Evolutionary conservation across 805 yeast species (phyloP), one percentile per base, ranked within the genome.

Genomic region (Wickerhamomyces silvicola): DNA sequence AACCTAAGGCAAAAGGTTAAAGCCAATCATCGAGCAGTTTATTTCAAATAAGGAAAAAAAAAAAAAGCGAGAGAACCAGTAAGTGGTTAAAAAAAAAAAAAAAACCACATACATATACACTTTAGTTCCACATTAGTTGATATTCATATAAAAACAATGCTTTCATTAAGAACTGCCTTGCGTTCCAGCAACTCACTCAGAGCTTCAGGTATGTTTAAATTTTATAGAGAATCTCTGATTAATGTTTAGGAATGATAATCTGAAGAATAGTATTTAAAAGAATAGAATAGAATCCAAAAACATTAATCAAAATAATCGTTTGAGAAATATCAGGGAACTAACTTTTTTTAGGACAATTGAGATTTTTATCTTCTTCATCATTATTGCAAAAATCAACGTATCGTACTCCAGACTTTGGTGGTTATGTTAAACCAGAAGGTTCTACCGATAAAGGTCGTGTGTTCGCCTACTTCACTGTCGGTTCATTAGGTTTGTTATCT

Each of bases 391-490:
- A 82, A 56, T 75, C 92, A 33, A 75, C 80, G 50, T 88, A 83
- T 72, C 81, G 84, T 63, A 88, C 92, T 32, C 97, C 97, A 60
- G 90, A 88, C 65, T 88, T 75, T 64, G 72, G 82, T 42, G 78
- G 74, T 47, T 83, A 85, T 65, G 70, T 87, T 52, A 82, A 81
- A 70, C 73, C 73, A 44, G 62, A 73, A 52, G 70, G 72, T 46
- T 74, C 82, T 60, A 68, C 78, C 50, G 94, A 84, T 56, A 75
- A 76, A 56, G 68, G 78, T 51, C 84, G 95, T 62, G 86, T 81
- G 62, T 81, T 81, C 68, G 75, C 95, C 43, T 92, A 92, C 73
- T 90, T 94, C 72, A 87, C 94, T 88, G 90, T 92, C 48, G 99
- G 99, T 49, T 79, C 97, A 27, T 71, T 86, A 61, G 97, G 97